Evolutionary conservation across 202 grass and related monocot genomes (phyloP), one percentile per base, ranked within the genome.

Genomic region (Brachypodium distachyon): DNA sequence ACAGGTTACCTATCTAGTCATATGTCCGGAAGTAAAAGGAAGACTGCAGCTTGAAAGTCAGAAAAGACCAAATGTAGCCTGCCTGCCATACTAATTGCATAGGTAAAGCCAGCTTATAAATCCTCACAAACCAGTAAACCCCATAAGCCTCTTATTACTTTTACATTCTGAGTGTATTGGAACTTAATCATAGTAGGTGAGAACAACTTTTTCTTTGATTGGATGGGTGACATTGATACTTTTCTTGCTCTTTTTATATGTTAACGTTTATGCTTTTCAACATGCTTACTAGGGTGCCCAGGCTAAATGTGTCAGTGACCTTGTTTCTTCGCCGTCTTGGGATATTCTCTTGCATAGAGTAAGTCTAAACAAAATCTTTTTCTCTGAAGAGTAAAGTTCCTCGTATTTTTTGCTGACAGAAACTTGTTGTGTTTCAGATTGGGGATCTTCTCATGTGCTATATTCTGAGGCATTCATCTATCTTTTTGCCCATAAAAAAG

Each of bases 371-470:
- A 1, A 49, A 12, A 39, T 50, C 12, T 29, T 65, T 59, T 59
- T 14, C 7, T 54, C 18, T 51, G 49, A 36, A 43, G 31, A 43
- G 40, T 61, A 34, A 78, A 27, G n/a, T 26, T 58, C 51, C 25
- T 7, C 29, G 21, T 50, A 1, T 36, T 51, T 33, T 51, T 78
- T 73, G 2, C 16, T 87, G 40, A 78, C 39, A 67, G 48, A 73
- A 14, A 36, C 9, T 61, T 78, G 11, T 19, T 73, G 1, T 79
- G 7, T 78, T 87, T 64, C 67, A 87, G 85, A 78, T 87, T 51
- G 85, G 85, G 32, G 85, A 87, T 83, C 61, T 87, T 42, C 74
- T 83, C 49, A 87, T 87, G 85, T 87, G 80, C 80, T 87, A 83
- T 67, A 61, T 87, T 28, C 67, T 87, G 7, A 58, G 80, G 60